Base-by-base conservation (phyloP, 1,139 yeast species). In the Zygoascus sp. region DNA sequence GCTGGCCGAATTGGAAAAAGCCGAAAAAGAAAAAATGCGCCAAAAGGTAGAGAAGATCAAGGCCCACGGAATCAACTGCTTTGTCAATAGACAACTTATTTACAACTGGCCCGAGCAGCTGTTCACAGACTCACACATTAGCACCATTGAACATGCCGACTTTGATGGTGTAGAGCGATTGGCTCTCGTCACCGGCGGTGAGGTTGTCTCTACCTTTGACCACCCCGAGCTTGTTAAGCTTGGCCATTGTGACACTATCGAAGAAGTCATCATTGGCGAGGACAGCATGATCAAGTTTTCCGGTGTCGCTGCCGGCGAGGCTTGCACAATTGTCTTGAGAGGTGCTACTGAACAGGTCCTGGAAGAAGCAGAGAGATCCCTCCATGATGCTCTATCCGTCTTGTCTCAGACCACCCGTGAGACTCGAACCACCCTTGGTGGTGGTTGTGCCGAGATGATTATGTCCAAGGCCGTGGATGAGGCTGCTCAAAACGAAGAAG, bases 401-500 rank as follows among this genome's bases (percentile, higher is more conserved):
- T 75, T 92, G 50, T 88, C 97, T 1, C 98, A 94, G 70, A 92
- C 98, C 13, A 92, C 97, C 1, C 81, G 75, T 58, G 96, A 89
- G 61, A 86, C 97, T n/a, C 81, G 90, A 65, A 89, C 97, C 2
- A 94, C 94, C 32, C 76, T 92, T 42, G 99, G 99, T 49, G 99
- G 97, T 56, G 99, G 99, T 22, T 90, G 97, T 64, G 82, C 97
- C 3, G 99, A 92, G 69, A 90, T 92, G 96, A 75, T 88, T 59
- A 92, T 92, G 98, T 85, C 97, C 10, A 88, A 87, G 67, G 97
- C 98, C 5, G 97, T 92, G 32, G 98, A 94, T 58, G 89, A 87
- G 54, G 87, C 83, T 43, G 97, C 97, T 21, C 95, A 94, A 60
- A 89, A 87, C 62, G 92, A 84, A 57, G 83, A 86, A 28, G 98